phyloP scores from a whole-genome alignment of 2,329 filamentous ascomycete genomes.

The Trichoderma koningiopsis region DNA sequence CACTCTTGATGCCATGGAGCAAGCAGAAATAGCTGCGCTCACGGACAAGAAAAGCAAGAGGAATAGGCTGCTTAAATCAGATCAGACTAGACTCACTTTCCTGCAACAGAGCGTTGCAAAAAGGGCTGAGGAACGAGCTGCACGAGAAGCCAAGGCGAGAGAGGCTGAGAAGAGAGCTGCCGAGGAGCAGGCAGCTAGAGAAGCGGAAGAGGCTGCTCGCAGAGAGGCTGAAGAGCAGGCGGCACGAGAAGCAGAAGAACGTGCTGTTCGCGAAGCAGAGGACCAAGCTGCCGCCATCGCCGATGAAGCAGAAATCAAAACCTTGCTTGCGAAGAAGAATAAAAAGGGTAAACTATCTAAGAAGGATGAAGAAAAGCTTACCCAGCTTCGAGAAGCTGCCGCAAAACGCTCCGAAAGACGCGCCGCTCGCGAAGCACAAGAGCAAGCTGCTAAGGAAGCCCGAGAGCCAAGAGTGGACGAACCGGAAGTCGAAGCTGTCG shows the following conservation, averaged over 20 bases:
- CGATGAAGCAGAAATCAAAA: conserved; percentile 45
- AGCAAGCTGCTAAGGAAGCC: conserved; percentile 25
- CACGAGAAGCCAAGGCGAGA: conserved; percentile 10
- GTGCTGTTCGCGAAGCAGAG: conserved; percentile 27
- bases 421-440: conserved; percentile 34
- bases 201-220: conserved; percentile 27
- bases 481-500: conserved; percentile 26
- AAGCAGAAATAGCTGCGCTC: conserved; percentile 44
- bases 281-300: conserved; percentile 28
- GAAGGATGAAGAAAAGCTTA: conserved; percentile 50
- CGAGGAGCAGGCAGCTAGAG: conserved; percentile 26
- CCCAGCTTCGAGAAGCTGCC: conserved; percentile 41
- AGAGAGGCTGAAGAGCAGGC: conserved; percentile 28
- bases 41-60: conserved; percentile 35
- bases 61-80: conserved; percentile 19
- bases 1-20: conserved; percentile 37
- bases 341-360: conserved; percentile 51
- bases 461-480: conserved; percentile 30
- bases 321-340: conserved; percentile 51
- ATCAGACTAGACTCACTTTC: conserved; percentile 20
- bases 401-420: conserved; percentile 43
- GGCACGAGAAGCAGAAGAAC: conserved; percentile 28
- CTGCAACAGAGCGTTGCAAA: conserved; percentile 5
- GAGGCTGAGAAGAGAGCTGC: conserved; percentile 23
- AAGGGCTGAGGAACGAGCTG: conserved; percentile 18